These are phyloP conservation scores for Rauvolfia tetraphylla DNA, from an alignment of 257 asterid genomes.

Conservation along the genomic window DNA sequence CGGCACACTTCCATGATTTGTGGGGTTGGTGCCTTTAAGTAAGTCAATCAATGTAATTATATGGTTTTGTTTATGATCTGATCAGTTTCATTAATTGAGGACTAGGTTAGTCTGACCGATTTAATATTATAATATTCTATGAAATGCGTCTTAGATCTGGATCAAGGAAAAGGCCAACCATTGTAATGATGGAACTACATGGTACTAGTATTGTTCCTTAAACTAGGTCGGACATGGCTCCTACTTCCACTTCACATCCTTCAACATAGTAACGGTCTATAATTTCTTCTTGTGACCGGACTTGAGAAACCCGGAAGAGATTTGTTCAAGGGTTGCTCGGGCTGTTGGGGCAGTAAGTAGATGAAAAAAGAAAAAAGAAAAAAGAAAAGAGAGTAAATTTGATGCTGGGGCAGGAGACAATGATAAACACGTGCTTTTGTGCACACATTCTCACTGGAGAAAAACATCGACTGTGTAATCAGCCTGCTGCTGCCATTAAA, in stretches of 20 bases:
- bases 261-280: too few species aligned
- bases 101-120: too few species aligned
- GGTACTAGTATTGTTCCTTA: background rate
- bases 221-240: background rate
- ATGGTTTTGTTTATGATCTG: background rate
- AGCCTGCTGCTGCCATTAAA: background rate
- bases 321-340: too few species aligned
- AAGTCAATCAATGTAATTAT: background rate
- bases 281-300: too few species aligned
- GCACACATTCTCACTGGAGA: background rate
- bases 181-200: background rate
- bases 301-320: too few species aligned
- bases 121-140: too few species aligned
- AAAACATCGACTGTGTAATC: conserved; percentile 14
- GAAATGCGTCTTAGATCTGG: background rate
- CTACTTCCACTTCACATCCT: conserved; percentile 4
- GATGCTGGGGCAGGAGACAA: too few species aligned
- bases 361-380: background rate
- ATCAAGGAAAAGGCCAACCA: background rate
- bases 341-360: too few species aligned
- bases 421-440: conserved; percentile 3
- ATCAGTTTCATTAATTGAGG: too few species aligned
- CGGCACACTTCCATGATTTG: conserved; percentile 1
- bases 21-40: conserved; percentile 6
- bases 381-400: too few species aligned